Evolutionary conservation across 345 rosid genomes (phyloP).

Genomic region (Dovyalis caffra): DNA sequence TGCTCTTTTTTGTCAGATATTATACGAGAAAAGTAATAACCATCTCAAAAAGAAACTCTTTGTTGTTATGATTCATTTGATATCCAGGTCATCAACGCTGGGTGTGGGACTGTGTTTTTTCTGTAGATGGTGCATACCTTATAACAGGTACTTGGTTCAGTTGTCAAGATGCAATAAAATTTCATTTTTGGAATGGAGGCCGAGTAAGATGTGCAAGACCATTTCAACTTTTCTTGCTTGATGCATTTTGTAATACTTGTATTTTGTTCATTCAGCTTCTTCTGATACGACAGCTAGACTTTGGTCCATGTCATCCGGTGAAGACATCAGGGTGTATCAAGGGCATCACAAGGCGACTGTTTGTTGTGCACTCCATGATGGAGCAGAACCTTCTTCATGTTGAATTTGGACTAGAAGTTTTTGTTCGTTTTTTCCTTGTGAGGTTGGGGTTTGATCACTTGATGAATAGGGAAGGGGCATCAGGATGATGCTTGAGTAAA

Average conservation of each 20-base stretch:
- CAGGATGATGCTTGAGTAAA: background rate
- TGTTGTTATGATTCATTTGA: constrained; percentile 2
- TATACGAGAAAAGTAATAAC: background rate
- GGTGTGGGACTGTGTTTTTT: constrained; percentile 99
- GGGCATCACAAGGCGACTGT: constrained; percentile 90
- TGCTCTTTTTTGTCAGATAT: background rate
- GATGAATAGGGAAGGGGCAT: background rate
- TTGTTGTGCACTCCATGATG: constrained; percentile 96
- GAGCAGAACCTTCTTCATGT: constrained; percentile 55
- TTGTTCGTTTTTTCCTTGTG: background rate
- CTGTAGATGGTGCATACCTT: constrained; percentile 94
- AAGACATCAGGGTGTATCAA: constrained; percentile 70
- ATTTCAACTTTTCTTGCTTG: background rate
- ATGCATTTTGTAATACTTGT: background rate
- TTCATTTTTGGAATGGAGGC: background rate
- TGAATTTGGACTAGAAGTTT: constrained; percentile 28
- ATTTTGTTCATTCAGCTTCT: constrained; percentile 52
- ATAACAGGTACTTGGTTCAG: constrained; percentile 58
- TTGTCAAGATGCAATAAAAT: background rate
- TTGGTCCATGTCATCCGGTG: constrained; percentile 68
- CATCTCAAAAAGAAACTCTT: background rate
- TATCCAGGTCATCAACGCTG: constrained; percentile 84
- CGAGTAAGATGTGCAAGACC: background rate
- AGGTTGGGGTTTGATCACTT: background rate
- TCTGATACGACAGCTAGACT: constrained; percentile 88